Evolutionary conservation across 163 green algal genomes (phyloP), one percentile per base, ranked within the genome.

Genomic region (Scenedesmus sp.): DNA sequence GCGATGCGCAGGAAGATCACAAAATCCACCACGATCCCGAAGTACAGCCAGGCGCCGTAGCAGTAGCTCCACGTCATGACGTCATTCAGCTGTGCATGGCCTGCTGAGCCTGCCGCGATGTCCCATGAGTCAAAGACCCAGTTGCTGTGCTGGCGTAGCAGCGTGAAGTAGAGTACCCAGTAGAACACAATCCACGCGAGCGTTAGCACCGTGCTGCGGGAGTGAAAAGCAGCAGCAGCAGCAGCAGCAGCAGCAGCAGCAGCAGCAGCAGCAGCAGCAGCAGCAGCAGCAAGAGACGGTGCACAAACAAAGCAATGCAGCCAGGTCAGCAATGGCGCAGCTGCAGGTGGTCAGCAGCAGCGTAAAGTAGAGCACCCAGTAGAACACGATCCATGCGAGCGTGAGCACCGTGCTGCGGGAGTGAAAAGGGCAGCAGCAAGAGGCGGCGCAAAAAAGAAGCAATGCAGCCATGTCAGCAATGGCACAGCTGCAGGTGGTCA

Each of bases 11-110:
- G 20, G 34, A 23, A 90, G 67, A 92, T 85, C 2, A 92, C 23
- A 10, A 77, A 84, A 26, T 89, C 74, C 10, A 89, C 83, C 55
- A 92, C 67, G 8, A 92, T 92, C 4, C 83, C 82, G 26, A 86
- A 82, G 66, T 86, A 92, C 82, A 92, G 82, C 89, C 89, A 92
- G 34, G 57, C 55, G 0, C 52, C 34, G 34, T 90, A 92, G n/a
- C 0, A 82, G 46, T 67, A 86, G 52, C 15, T 88, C 20, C 55
- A 56, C 6, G 76, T 64, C 34, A 76, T 76, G 66, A 91, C 46
- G n/a, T 88, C 12, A 2, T 87, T 59, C 7, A 91, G 20, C 73
- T 88, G 54, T 0, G 12, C 15, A 34, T 91, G 88, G 3, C 76
- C 60, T 54, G 9, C 15, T 6, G 18, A 34, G 55, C 26, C 9